Evolutionary conservation across 2,329 filamentous ascomycete species (phyloP).

Genomic region (Chaetomium globosum): DNA sequence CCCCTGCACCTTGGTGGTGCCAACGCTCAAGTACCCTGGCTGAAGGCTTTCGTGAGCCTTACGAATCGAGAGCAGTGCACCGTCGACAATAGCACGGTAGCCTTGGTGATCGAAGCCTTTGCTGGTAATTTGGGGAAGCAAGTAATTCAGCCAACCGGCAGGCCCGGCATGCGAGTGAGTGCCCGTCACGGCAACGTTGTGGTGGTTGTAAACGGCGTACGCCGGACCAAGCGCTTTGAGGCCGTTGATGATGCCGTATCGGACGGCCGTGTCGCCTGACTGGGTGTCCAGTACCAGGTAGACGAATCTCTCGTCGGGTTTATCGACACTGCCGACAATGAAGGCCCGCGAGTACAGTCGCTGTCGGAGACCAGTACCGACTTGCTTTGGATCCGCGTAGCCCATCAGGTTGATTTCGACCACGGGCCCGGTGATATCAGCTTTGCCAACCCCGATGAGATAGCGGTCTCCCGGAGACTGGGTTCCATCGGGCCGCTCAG

Average conservation of each 20-base stretch:
- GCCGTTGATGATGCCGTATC: constrained; percentile 81
- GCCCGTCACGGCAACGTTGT: constrained; percentile 86
- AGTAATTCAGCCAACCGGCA: constrained; percentile 91
- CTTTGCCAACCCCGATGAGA: constrained; percentile 59
- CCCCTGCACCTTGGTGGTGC: constrained; percentile 68
- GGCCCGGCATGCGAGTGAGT: constrained; percentile 93
- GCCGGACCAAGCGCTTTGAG: constrained; percentile 69
- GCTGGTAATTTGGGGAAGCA: constrained; percentile 87
- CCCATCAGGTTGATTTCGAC: constrained; percentile 91
- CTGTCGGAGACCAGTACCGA: constrained; percentile 82
- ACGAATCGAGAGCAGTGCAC: constrained; percentile 77
- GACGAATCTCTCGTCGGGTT: constrained; percentile 72
- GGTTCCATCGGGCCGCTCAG: neutral
- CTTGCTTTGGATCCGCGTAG: constrained; percentile 82
- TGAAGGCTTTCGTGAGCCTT: constrained; percentile 73
- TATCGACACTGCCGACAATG: constrained; percentile 71
- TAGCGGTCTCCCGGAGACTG: constrained; percentile 46
- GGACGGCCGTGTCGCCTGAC: constrained; percentile 84
- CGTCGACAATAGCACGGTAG: constrained; percentile 86
- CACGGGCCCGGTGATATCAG: constrained; percentile 70
- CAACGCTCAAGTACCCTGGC: constrained; percentile 68
- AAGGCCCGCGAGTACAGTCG: constrained; percentile 87
- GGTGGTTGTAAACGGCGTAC: constrained; percentile 73
- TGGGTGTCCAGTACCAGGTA: constrained; percentile 88
- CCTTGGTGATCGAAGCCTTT: constrained; percentile 84